Base-by-base conservation (phyloP, 331 rosid species). In the Quercus lobata region DNA sequence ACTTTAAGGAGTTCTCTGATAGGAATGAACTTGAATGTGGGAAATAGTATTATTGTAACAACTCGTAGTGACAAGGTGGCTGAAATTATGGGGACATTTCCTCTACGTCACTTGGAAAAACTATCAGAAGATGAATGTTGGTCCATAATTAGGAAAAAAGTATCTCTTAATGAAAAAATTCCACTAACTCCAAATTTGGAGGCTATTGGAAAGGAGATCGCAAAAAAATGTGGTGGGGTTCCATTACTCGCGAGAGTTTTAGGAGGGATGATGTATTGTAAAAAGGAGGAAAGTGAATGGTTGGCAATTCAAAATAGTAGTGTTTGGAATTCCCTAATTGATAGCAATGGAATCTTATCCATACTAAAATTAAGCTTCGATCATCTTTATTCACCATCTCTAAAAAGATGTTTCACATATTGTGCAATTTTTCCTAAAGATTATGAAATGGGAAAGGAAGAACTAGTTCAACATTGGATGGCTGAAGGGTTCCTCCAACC, bases 1-100 rank as follows among this genome's bases (percentile, higher is more conserved):
- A 2, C 0, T 19, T 19, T 58, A 0, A 21, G 1, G 65, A 0
- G 5, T 2, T 2, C 0, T 7, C 0, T 21, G 30, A 2, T 22
- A 24, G 65, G 27, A 21, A 19, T 21, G 0, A 25, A 25, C 0
- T 0, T 0, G 2, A 58, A 58, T 7, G 12, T 3, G 0, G 25
- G 27, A 49, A 49, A 3, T 8, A 1, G 12, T 5, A 58, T 58
- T 58, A 1, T 58, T 10, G 24, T 58, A 21, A 58, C 65, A 18
- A 58, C 65, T 0, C 65, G 65, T 5, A 21, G 1, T 8, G 11
- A 7, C 0, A 58, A 8, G 27, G 65, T 58, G 22, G 65, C 65
- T 5, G 12, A 21, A 19, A 19, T 58, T 24, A 58, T 58, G 65
- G 16, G 0, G 27, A 9, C 65, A 37, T 0, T 57, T 22, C 25